Conservation (phyloP, 345 rosid species). For the Gossypium rotundifolium region DNA sequence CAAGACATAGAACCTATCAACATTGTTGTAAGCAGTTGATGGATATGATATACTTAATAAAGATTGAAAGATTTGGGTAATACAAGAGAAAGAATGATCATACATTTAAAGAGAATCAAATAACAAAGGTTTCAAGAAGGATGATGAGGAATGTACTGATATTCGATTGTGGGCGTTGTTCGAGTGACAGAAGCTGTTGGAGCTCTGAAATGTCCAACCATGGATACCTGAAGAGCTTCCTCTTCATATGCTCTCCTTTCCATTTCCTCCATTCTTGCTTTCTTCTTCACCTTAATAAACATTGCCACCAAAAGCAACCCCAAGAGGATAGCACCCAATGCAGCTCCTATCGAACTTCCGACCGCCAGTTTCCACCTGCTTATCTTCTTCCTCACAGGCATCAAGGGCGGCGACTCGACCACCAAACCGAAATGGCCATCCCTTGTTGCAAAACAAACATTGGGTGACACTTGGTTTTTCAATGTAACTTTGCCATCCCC, state of each 20-base stretch:
- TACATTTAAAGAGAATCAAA: not conserved
- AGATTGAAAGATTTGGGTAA: constrained; percentile 16
- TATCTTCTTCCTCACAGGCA: constrained; percentile 30
- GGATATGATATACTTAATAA: not conserved
- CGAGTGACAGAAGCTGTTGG: constrained; percentile 61
- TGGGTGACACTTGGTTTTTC: constrained; percentile 37
- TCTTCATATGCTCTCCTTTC: constrained; percentile 90
- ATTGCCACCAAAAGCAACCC: constrained; percentile 64
- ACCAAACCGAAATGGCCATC: constrained; percentile 87
- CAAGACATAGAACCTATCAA: not conserved
- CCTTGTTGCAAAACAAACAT: constrained; percentile 47
- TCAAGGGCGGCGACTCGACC: constrained; percentile 20
- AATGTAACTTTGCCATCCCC: constrained; percentile 54
- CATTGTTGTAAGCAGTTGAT: constrained; percentile 1
- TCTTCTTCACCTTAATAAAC: constrained; percentile 69
- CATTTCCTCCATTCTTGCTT: constrained; percentile 66
- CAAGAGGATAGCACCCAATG: constrained; percentile 54
- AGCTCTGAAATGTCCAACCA: constrained; percentile 86
- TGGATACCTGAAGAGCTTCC: constrained; percentile 84
- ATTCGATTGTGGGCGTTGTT: constrained; percentile 72
- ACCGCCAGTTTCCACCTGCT: constrained; percentile 74
- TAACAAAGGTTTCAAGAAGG: constrained; percentile 23
- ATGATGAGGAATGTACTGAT: constrained; percentile 35
- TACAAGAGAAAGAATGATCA: constrained; percentile 35
- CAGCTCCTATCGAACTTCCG: constrained; percentile 70